Conservation (phyloP, 1,284 basidiomycete genomes). For the Apiotrichum porosum region DNA sequence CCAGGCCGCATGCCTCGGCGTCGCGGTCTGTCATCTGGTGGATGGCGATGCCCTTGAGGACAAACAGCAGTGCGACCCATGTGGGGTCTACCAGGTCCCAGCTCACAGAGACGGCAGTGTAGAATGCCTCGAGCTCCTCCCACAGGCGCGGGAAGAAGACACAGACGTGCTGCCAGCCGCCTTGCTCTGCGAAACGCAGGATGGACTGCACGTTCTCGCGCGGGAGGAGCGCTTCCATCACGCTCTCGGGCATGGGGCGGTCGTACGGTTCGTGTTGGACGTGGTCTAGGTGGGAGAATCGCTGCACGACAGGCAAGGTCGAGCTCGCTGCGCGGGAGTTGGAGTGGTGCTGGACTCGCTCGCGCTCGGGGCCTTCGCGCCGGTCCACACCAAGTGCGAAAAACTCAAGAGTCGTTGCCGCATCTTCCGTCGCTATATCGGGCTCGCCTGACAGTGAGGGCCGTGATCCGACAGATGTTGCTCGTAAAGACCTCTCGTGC, state of each 20-base stretch:
- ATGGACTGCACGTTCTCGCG: conserved; percentile 10
- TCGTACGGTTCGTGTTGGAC: conserved; percentile 5
- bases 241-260: conserved; percentile 6
- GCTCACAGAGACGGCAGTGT: not conserved
- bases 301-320: no score
- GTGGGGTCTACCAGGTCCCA: conserved; percentile 18
- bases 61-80: conserved; percentile 20
- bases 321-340: not conserved
- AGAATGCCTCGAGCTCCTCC: conserved; percentile 16
- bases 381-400: conserved; percentile 23
- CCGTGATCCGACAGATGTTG: not conserved
- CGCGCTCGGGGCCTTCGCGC: conserved; percentile 5
- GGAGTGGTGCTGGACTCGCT: not conserved
- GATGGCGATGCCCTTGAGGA: conserved; percentile 18
- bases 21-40: conserved; percentile 22
- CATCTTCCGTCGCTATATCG: not conserved
- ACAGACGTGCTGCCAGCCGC: conserved; percentile 25
- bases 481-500: no score
- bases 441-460: not conserved
- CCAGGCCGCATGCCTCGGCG: conserved; percentile 13
- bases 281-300: no score
- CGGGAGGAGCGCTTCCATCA: conserved; percentile 19
- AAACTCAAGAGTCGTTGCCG: conserved; percentile 25
- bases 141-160: conserved; percentile 17
- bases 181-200: conserved; percentile 15